A percentile compares a stretch with the other conserved stretches of the same genome.
Evolutionary conservation across 2,329 filamentous ascomycete genomes (phyloP).

Genomic region (Cryphonectria parasitica): DNA sequence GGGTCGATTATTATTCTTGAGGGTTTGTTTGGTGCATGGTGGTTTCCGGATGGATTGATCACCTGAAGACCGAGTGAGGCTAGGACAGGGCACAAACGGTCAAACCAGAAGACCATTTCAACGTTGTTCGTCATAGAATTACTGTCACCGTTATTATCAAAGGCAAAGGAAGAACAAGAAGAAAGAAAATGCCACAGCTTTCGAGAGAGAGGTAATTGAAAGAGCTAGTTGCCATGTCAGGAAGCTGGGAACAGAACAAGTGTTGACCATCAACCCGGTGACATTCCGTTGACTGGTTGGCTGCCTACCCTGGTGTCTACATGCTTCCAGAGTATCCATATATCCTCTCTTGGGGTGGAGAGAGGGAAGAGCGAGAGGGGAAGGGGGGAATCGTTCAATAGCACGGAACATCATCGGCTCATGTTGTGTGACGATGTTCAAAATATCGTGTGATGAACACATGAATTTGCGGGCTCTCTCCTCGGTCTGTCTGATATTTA

Average conservation of each 20-base stretch:
- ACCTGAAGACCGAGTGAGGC: background rate
- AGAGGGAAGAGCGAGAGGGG: background rate
- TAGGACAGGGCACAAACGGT: background rate
- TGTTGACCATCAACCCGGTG: background rate
- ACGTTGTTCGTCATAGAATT: background rate
- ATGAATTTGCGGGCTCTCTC: background rate
- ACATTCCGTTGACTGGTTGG: background rate
- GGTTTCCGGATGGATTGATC: background rate
- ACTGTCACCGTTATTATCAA: background rate
- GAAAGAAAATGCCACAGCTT: no score
- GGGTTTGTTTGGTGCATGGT: background rate
- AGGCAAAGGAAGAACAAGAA: no score
- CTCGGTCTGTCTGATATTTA: background rate
- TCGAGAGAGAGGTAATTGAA: background rate
- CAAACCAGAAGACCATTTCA: no score
- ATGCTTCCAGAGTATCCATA: background rate
- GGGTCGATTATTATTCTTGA: background rate
- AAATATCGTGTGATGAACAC: background rate
- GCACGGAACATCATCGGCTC: background rate
- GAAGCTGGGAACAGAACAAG: background rate
- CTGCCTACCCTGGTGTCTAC: constrained; percentile 1
- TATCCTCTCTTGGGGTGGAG: background rate
- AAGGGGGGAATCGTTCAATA: background rate
- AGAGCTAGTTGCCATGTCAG: constrained; percentile 6
- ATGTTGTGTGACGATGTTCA: constrained; percentile 14